Evolutionary conservation across 495 filamentous ascomycete species (phyloP).

Genomic region (Rhizodiscina lignyota): DNA sequence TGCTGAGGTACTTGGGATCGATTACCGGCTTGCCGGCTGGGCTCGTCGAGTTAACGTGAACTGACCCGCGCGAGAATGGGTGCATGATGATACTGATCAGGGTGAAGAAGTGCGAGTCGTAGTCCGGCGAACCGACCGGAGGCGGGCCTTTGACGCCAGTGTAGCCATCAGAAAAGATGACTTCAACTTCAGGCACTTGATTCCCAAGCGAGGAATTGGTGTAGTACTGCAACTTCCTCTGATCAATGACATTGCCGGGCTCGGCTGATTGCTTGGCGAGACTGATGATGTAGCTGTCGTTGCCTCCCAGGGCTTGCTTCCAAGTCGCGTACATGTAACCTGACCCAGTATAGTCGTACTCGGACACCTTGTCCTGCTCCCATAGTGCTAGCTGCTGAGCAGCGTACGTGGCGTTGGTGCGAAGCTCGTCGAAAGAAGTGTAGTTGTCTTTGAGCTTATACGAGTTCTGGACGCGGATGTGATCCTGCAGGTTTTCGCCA

Average conservation of each 20-base stretch:
- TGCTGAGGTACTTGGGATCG: slow-evolving; percentile 7
- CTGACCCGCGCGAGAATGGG: slow-evolving; percentile 7
- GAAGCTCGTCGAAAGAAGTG: slow-evolving; percentile 3
- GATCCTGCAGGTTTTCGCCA: slow-evolving; percentile 15
- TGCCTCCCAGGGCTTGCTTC: slow-evolving; percentile 4
- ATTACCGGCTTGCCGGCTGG: slow-evolving; percentile 1
- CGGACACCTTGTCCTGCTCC: slow-evolving; percentile 3
- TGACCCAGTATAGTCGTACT: slow-evolving; percentile 12
- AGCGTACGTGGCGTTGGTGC: slow-evolving; percentile 4
- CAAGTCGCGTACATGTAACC: slow-evolving; percentile 10
- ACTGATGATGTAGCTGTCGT: neutral
- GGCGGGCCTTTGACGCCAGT: slow-evolving; percentile 11
- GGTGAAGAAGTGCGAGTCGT: slow-evolving; percentile 7
- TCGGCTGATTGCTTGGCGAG: slow-evolving; percentile 3
- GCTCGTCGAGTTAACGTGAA: slow-evolving; percentile 7
- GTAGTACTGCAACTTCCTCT: slow-evolving; percentile 7
- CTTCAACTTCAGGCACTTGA: slow-evolving; percentile 11
- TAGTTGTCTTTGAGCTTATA: slow-evolving; percentile 12
- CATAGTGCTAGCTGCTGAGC: slow-evolving; percentile 2
- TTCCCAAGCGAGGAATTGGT: neutral
- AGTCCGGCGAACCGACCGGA: slow-evolving; percentile 1
- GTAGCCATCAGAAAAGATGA: slow-evolving; percentile 14
- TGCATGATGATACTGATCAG: slow-evolving; percentile 10
- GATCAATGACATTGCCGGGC: slow-evolving; percentile 3
- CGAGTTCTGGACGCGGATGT: slow-evolving; percentile 9